A percentile compares a stretch with the other conserved stretches of the same genome.
These are phyloP conservation scores for Suhomyces vadensis DNA, from an alignment of 805 yeast species.

Conservation along the genomic window DNA sequence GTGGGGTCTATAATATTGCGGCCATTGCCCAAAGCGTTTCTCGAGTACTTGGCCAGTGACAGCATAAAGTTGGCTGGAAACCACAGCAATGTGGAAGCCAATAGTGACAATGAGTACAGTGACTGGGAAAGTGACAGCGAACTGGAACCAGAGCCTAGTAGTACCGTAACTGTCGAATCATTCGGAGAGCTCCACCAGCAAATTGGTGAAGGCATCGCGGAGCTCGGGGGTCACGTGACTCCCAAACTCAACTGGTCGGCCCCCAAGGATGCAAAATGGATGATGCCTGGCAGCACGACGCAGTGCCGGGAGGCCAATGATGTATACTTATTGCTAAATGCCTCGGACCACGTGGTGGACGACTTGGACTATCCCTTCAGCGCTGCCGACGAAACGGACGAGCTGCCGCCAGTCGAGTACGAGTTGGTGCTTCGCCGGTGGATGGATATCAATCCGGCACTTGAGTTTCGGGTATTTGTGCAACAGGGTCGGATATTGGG, in stretches of 20 bases:
- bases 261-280: constrained; percentile 95
- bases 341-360: constrained; percentile 85
- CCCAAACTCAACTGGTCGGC: constrained; percentile 98
- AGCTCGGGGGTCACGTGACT: constrained; percentile 58
- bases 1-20: constrained; percentile 26
- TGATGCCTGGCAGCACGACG: constrained; percentile 72
- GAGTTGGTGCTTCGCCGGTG: constrained; percentile 82
- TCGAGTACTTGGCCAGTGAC: constrained; percentile 50
- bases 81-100: constrained; percentile 34
- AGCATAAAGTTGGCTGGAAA: constrained; percentile 65
- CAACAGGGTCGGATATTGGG: constrained; percentile 64
- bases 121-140: constrained; percentile 63
- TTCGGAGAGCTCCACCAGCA: constrained; percentile 63
- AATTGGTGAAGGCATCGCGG: constrained; percentile 47
- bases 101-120: constrained; percentile 65
- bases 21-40: constrained; percentile 36
- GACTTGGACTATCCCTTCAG: constrained; percentile 77
- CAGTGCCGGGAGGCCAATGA: constrained; percentile 73
- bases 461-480: constrained; percentile 89
- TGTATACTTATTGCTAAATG: constrained; percentile 74
- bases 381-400: constrained; percentile 28
- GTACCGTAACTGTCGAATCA: constrained; percentile 32
- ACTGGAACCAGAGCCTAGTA: constrained; percentile 17
- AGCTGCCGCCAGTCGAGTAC: constrained; percentile 30
- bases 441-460: constrained; percentile 81